A percentile compares a stretch with the other conserved stretches of the same genome.
Conservation (phyloP, 257 asterid genomes). For the Nicotiana obtusifolia region DNA sequence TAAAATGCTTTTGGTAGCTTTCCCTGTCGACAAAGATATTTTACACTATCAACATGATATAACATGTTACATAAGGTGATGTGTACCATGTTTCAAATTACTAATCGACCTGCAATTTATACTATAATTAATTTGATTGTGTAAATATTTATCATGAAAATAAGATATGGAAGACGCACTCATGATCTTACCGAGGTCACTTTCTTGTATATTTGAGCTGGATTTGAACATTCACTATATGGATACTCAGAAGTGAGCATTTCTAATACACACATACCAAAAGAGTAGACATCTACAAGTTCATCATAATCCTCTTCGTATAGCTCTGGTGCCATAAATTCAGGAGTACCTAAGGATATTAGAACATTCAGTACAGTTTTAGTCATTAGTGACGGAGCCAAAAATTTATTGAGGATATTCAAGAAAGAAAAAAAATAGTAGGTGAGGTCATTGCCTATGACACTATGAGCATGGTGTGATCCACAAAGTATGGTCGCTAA, state of each 20-base stretch:
- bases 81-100: neutral
- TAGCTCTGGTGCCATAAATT: constrained; percentile 84
- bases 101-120: neutral
- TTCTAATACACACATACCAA: constrained; percentile 81
- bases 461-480: constrained; percentile 73
- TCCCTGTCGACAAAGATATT: constrained; percentile 31
- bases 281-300: constrained; percentile 70
- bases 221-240: constrained; percentile 71
- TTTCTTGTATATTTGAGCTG: constrained; percentile 95
- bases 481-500: constrained; percentile 61
- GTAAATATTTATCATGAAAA: neutral
- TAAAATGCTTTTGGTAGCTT: constrained; percentile 55
- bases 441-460: constrained; percentile 40
- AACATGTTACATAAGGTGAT: neutral
- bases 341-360: constrained; percentile 58
- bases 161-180: neutral
- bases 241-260: constrained; percentile 81
- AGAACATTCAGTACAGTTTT: neutral
- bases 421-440: neutral
- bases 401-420: no score
- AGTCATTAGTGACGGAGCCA: no score
- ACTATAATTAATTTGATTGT: neutral
- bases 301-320: constrained; percentile 82
- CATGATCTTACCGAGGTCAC: constrained; percentile 56
- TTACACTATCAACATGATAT: neutral